These are phyloP conservation scores for Mucor irregularis DNA, from an alignment of 371 early-diverging fungal species.

Conservation along the genomic window DNA sequence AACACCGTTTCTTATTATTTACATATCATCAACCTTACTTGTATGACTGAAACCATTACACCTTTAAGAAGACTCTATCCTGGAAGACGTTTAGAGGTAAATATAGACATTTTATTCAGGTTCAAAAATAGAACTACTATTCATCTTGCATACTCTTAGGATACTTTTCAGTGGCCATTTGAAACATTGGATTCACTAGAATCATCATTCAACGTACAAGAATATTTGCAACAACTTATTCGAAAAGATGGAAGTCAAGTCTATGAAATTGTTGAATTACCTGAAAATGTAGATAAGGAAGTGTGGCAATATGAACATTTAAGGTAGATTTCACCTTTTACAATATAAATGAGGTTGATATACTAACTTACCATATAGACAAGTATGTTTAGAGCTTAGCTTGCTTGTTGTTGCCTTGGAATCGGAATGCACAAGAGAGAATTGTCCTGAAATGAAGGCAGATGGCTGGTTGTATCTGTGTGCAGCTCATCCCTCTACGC, in stretches of 20 bases:
- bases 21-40: neutral
- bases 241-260: conserved; percentile 68
- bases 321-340: conserved; percentile 69
- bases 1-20: neutral
- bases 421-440: conserved; percentile 75
- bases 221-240: conserved; percentile 81
- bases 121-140: neutral
- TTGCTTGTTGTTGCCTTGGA: conserved; percentile 74
- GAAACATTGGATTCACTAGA: conserved; percentile 64
- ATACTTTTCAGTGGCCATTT: conserved; percentile 58
- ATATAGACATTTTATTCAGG: neutral
- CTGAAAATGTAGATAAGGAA: conserved; percentile 65
- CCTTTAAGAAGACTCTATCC: conserved; percentile 38
- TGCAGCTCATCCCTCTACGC: conserved; percentile 86
- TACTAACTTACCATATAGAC: conserved; percentile 45
- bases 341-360: too few species aligned
- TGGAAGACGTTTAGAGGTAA: conserved; percentile 43
- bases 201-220: conserved; percentile 79
- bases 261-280: conserved; percentile 61
- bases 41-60: conserved; percentile 2
- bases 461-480: conserved; percentile 91
- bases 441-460: conserved; percentile 94
- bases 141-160: conserved; percentile 28
- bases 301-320: conserved; percentile 92
- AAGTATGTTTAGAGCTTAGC: conserved; percentile 80